phyloP scores from a whole-genome alignment of 352 stramenopile genomes.

The Nothophytophthora sp. region DNA sequence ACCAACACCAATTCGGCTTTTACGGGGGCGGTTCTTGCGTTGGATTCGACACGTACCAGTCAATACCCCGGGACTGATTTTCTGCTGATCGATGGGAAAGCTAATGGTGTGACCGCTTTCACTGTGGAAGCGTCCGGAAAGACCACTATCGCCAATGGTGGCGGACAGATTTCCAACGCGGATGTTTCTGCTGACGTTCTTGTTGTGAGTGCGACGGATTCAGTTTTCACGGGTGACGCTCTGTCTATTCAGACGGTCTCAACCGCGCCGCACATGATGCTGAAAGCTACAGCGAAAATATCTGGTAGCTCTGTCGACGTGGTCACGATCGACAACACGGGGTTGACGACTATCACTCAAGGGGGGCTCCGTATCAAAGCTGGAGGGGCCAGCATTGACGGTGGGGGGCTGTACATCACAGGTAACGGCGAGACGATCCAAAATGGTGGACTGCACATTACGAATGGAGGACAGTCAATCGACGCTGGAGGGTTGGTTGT shows the following conservation, averaged over 20 bases:
- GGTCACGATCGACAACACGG: slow-evolving; percentile 47
- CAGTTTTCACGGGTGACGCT: slow-evolving; percentile 35
- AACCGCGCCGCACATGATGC: slow-evolving; percentile 39
- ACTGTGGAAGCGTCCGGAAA: slow-evolving; percentile 51
- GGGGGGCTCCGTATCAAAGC: slow-evolving; percentile 35
- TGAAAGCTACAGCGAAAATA: slow-evolving; percentile 31
- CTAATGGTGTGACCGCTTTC: slow-evolving; percentile 29
- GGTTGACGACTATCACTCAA: slow-evolving; percentile 43
- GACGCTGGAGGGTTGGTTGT: slow-evolving; percentile 30
- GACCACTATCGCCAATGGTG: slow-evolving; percentile 48
- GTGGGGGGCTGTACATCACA: slow-evolving; percentile 42
- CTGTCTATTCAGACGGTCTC: slow-evolving; percentile 41
- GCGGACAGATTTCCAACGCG: slow-evolving; percentile 31
- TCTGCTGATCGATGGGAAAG: slow-evolving; percentile 34
- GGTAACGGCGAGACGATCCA: slow-evolving; percentile 40
- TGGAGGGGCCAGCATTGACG: slow-evolving; percentile 43
- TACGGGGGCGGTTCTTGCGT: slow-evolving; percentile 23
- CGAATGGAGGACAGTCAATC: slow-evolving; percentile 41
- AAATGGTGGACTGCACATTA: slow-evolving; percentile 34
- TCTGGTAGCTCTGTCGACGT: slow-evolving; percentile 19
- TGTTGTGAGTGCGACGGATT: slow-evolving; percentile 23
- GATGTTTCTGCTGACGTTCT: slow-evolving; percentile 25
- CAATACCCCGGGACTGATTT: slow-evolving; percentile 39
- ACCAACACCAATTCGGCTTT: slow-evolving; percentile 27
- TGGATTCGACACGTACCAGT: slow-evolving; percentile 18